Conservation (phyloP, 805 yeast species). For the Wilhelminamyces savonicus region DNA sequence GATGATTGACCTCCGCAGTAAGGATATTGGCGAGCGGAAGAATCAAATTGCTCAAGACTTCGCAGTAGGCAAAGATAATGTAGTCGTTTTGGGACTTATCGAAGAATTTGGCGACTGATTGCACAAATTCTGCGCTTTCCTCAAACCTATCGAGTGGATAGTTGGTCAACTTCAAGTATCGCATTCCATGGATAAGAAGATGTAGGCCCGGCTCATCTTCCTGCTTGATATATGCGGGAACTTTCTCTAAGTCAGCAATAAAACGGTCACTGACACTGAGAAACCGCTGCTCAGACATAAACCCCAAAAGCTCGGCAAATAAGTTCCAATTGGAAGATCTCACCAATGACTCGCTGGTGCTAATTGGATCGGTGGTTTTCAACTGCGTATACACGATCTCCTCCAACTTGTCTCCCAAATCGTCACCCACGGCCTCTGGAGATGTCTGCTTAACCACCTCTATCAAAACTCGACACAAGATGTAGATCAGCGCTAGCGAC, state of each 20-base stretch:
- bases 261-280: slow-evolving; percentile 88
- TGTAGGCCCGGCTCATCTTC: slow-evolving; percentile 54
- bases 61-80: slow-evolving; percentile 74
- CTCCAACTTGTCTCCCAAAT: slow-evolving; percentile 75
- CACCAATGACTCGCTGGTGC: slow-evolving; percentile 53
- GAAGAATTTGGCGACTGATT: slow-evolving; percentile 81
- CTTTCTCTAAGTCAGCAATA: slow-evolving; percentile 84
- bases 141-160: slow-evolving; percentile 88
- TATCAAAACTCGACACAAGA: slow-evolving; percentile 83
- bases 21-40: slow-evolving; percentile 78
- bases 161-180: slow-evolving; percentile 69
- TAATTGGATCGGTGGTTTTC: slow-evolving; percentile 80
- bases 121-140: slow-evolving; percentile 87
- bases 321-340: slow-evolving; percentile 92
- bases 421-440: slow-evolving; percentile 65
- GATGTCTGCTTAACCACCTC: slow-evolving; percentile 90
- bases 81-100: slow-evolving; percentile 56
- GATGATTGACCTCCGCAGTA: slow-evolving; percentile 94
- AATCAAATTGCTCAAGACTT: slow-evolving; percentile 68
- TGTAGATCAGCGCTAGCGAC: slow-evolving; percentile 79
- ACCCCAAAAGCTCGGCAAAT: slow-evolving; percentile 82
- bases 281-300: slow-evolving; percentile 81
- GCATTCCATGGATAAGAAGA: slow-evolving; percentile 85
- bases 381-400: slow-evolving; percentile 91
- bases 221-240: slow-evolving; percentile 39